A percentile compares a stretch with the other conserved stretches of the same genome.
phyloP scores from a whole-genome alignment of 805 yeast species.

The Isabelozyma pseudorhagii region DNA sequence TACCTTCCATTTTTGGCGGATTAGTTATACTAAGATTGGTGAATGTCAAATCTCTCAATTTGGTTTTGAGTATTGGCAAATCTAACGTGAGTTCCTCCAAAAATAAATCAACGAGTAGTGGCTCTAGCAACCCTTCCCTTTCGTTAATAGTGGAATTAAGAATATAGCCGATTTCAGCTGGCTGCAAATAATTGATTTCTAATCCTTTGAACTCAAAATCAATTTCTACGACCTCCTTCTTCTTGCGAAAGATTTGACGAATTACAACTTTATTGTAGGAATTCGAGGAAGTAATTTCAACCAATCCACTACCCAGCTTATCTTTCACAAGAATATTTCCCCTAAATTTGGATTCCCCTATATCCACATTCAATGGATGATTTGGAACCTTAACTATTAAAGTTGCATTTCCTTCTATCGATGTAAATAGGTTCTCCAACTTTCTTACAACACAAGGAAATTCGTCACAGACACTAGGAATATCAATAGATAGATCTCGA shows the following conservation, averaged over 20 bases:
- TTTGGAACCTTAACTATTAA: not conserved
- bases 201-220: slow-evolving; percentile 4
- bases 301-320: not conserved
- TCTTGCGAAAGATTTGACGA: not conserved
- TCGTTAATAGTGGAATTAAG: slow-evolving; percentile 8
- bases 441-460: not conserved
- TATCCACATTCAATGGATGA: not conserved
- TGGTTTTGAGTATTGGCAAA: slow-evolving; percentile 5
- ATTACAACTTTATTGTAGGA: not conserved
- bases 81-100: slow-evolving; percentile 6
- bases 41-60: not conserved
- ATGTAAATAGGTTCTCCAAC: not conserved
- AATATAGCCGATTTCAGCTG: slow-evolving; percentile 11
- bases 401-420: not conserved
- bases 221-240: slow-evolving; percentile 1
- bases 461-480: not conserved
- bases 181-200: slow-evolving; percentile 8
- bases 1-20: not conserved
- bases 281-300: not conserved
- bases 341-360: not conserved
- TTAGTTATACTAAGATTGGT: not conserved
- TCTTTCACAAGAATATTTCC: not conserved
- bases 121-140: not conserved
- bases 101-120: not conserved
- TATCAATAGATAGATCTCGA: not conserved